Conservation (phyloP, 179 eudicot genomes). For the Patellifolia procumbens region DNA sequence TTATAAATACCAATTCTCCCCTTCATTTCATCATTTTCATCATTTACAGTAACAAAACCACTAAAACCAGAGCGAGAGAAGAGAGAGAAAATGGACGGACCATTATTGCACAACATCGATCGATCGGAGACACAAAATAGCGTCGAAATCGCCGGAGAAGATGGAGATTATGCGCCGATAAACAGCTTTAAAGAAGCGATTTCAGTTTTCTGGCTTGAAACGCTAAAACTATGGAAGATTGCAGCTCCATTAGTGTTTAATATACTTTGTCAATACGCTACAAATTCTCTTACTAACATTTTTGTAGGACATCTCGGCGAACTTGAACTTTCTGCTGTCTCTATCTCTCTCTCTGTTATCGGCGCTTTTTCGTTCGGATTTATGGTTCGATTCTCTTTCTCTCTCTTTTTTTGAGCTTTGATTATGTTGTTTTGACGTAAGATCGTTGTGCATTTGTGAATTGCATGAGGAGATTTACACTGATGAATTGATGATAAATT, state of each 20-base stretch:
- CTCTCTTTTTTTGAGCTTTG: not conserved
- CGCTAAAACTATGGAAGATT: conserved; percentile 55
- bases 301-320: conserved; percentile 73
- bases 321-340: conserved; percentile 59
- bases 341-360: conserved; percentile 54
- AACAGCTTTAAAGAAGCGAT: conserved; percentile 28
- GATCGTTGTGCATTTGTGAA: no score
- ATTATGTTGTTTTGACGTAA: not conserved
- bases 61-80: not conserved
- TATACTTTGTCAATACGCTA: conserved; percentile 47
- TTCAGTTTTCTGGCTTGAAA: conserved; percentile 45
- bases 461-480: no score
- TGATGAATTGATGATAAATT: no score
- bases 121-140: not conserved
- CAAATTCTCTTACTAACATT: conserved; percentile 45
- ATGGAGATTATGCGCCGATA: conserved; percentile 49
- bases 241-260: conserved; percentile 54
- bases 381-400: conserved; percentile 38
- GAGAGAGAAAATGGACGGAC: not conserved
- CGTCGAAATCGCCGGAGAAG: conserved; percentile 25
- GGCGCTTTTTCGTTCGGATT: conserved; percentile 63
- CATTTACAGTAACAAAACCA: no score
- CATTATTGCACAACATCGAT: not conserved
- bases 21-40: no score
- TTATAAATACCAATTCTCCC: no score